Evolutionary conservation across 805 yeast genomes (phyloP), one percentile per base, ranked within the genome.

Genomic region (Yarrowia sp.): DNA sequence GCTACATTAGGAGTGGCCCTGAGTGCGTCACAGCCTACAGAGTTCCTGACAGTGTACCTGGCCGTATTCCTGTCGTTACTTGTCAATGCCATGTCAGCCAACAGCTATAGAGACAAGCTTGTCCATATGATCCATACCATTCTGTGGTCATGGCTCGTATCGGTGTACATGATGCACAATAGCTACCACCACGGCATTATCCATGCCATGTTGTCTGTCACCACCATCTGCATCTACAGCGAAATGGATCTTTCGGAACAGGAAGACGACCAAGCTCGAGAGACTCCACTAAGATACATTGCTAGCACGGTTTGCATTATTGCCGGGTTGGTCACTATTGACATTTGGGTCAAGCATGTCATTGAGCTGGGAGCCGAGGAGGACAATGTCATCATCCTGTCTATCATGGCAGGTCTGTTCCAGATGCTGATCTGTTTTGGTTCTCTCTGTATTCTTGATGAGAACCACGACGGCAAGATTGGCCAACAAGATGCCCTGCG

Each of bases 141-240:
- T 9, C 9, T 43, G 10, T 58, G 50, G 64, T 58, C 64, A 2
- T 58, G 64, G 64, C 9, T 58, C 2, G 30, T 43, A 15, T 58
- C 64, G 12, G 39, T 43, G 4, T 42, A 43, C 50, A 58, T 58
- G 50, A 42, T 43, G 40, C 34, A 58, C 30, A 9, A 2, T 2
- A 43, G 40, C 30, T 58, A 58, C 40, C 50, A 58, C 14, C 64
- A 58, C 7, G 64, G 64, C 5, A 43, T 58, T 9, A 42, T 58
- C 14, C 64, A 58, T 33, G 64, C 64, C 1, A 42, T 58, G 50
- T 33, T 58, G 3, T 58, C 64, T 2, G 50, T 43, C 7, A 58
- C 50, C 17, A 58, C 64, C 33, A 43, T 58, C 13, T 58, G 64
- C 64, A 58, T 58, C 5, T 58, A 58, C 64, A 42, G 13, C 36